Evolutionary conservation across 306 rosid genomes (phyloP).

Genomic region (Vigna angularis): DNA sequence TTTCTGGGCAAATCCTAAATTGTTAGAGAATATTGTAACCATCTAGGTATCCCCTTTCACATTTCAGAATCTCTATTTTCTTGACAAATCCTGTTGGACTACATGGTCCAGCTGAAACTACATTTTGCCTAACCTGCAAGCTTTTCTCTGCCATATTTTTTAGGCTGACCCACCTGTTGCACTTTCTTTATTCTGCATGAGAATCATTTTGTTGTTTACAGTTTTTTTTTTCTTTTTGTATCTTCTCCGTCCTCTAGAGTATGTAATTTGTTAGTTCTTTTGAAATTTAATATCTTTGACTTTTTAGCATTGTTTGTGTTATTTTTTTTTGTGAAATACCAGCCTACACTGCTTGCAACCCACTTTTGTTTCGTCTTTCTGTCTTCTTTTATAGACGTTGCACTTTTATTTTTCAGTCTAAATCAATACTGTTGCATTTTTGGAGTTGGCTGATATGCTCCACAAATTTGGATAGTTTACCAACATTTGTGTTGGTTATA

Average conservation of each 20-base stretch:
- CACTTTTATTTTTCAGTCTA: neutral
- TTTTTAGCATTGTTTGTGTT: neutral
- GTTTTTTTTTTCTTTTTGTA: neutral
- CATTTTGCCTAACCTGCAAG: neutral
- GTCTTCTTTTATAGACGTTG: neutral
- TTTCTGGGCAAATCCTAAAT: neutral
- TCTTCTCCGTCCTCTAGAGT: neutral
- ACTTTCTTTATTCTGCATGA: neutral
- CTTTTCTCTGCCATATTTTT: neutral
- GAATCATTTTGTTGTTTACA: neutral
- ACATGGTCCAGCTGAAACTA: neutral
- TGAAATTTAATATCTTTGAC: neutral
- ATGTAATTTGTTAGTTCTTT: neutral
- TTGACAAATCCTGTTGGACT: neutral
- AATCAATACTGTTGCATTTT: neutral
- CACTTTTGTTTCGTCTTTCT: neutral
- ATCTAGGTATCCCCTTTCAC: neutral
- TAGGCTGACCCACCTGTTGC: neutral
- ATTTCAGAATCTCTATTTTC: neutral
- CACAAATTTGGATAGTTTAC: neutral
- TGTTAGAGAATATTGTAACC: neutral
- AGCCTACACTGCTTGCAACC: neutral
- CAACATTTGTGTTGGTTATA: neutral
- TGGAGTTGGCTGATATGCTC: neutral
- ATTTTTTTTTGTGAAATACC: neutral